phyloP scores from a whole-genome alignment of 2,329 filamentous ascomycete genomes.

The Neofusicoccum laricinum region DNA sequence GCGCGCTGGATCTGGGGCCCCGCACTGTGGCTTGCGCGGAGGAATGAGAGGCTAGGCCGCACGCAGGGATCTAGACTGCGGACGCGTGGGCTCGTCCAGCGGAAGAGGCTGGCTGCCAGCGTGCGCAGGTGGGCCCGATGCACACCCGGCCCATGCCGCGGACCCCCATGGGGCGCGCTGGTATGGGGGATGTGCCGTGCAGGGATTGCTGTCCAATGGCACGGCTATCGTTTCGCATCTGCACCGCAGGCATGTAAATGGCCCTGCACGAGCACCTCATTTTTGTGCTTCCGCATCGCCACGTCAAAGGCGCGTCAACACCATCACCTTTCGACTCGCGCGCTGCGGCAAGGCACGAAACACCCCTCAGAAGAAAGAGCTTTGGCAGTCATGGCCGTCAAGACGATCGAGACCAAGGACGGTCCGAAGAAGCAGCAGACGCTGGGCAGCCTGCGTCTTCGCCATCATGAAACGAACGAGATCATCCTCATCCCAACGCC shows the following conservation, averaged over 20 bases:
- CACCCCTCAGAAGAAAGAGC: background rate
- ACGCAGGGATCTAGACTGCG: background rate
- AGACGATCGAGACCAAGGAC: conserved; percentile 11
- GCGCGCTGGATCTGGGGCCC: background rate
- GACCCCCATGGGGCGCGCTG: background rate
- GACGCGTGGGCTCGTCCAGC: background rate
- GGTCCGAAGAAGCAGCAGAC: conserved; percentile 15
- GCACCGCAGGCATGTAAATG: background rate
- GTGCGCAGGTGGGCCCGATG: background rate
- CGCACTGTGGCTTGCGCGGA: conserved; percentile 11
- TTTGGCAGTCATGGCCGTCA: conserved; percentile 12
- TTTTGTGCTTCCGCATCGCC: background rate
- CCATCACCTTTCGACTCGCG: background rate
- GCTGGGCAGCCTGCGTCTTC: conserved; percentile 16
- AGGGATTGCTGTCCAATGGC: conserved; percentile 1
- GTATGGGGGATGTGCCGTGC: background rate
- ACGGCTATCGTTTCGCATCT: background rate
- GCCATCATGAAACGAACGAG: conserved; percentile 38
- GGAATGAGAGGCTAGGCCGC: background rate
- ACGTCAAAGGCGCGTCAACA: background rate
- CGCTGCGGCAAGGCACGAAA: background rate
- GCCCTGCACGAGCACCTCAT: background rate
- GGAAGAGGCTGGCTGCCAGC: too few relatives aligned
- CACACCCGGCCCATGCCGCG: background rate
- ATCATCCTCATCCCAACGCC: conserved; percentile 53